A percentile compares a stretch with the other conserved stretches of the same genome.
Conservation (phyloP, 805 yeast genomes). For the Zygosaccharomyces gambellarensis region DNA sequence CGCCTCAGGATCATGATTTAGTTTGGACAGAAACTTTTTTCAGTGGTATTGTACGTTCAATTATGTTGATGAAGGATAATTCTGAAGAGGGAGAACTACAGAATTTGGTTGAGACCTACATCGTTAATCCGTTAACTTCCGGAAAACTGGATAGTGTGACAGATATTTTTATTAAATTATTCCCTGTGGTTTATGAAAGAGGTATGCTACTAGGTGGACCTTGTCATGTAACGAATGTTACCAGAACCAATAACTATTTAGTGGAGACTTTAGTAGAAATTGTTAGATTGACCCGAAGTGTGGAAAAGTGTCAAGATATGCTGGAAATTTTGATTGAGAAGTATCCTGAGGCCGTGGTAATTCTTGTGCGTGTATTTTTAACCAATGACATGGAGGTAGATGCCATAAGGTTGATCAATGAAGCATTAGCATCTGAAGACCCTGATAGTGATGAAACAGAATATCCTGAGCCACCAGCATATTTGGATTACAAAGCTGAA, state of each 20-base stretch:
- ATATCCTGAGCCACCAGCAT: slow-evolving; percentile 9
- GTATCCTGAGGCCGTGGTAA: slow-evolving; percentile 28
- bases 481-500: slow-evolving; percentile 29
- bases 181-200: slow-evolving; percentile 31
- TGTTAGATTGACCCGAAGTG: slow-evolving; percentile 28
- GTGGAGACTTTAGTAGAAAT: slow-evolving; percentile 32
- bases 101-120: slow-evolving; percentile 76
- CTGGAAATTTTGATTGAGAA: slow-evolving; percentile 21
- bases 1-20: slow-evolving; percentile 46
- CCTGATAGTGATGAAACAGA: slow-evolving; percentile 1
- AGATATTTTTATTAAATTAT: slow-evolving; percentile 29
- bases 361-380: slow-evolving; percentile 33
- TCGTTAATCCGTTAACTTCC: slow-evolving; percentile 63
- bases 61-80: slow-evolving; percentile 38
- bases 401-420: slow-evolving; percentile 31
- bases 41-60: slow-evolving; percentile 67
- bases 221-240: slow-evolving; percentile 27
- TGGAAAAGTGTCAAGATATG: slow-evolving; percentile 26
- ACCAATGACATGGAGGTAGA: slow-evolving; percentile 35
- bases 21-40: slow-evolving; percentile 52
- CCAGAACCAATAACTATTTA: slow-evolving; percentile 33
- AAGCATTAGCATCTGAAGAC: slow-evolving; percentile 25
- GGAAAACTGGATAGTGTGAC: slow-evolving; percentile 32
- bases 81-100: slow-evolving; percentile 67
- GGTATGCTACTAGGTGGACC: slow-evolving; percentile 34